A percentile compares a stretch with the other conserved stretches of the same genome.
Conservation (phyloP, 2,329 filamentous ascomycete species). For the Verticillium longisporum region DNA sequence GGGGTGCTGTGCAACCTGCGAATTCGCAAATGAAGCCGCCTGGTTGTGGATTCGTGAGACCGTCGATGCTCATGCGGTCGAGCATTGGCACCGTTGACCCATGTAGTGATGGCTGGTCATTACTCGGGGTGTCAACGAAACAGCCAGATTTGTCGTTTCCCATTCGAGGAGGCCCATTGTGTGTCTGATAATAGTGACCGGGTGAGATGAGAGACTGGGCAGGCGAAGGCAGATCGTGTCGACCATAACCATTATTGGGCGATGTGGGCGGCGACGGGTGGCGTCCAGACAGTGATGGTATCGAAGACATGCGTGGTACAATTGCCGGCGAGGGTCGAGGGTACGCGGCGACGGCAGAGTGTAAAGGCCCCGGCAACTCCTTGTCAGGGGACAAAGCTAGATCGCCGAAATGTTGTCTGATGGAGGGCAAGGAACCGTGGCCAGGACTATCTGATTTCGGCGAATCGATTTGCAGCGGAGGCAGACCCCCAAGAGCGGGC, state of each 20-base stretch:
- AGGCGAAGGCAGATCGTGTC: conserved; percentile 33
- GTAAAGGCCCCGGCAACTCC: conserved; percentile 13
- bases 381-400: conserved; percentile 24
- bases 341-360: conserved; percentile 14
- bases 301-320: conserved; percentile 22
- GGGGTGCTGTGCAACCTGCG: conserved; percentile 59
- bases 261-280: conserved; percentile 40
- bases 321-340: conserved; percentile 25
- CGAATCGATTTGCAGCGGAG: conserved; percentile 29
- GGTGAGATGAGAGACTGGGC: conserved; percentile 25
- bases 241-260: conserved; percentile 34
- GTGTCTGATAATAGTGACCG: conserved; percentile 16
- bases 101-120: conserved; percentile 38
- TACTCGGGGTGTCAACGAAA: conserved; percentile 38
- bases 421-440: conserved; percentile 28
- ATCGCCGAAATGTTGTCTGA: conserved; percentile 28
- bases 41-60: conserved; percentile 43
- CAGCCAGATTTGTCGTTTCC: conserved; percentile 36
- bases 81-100: conserved; percentile 28
- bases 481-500: conserved; percentile 19
- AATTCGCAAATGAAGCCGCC: conserved; percentile 52
- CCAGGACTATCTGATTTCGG: conserved; percentile 25
- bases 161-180: conserved; percentile 24
- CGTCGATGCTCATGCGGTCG: conserved; percentile 53
- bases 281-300: conserved; percentile 10